phyloP scores from a whole-genome alignment of 495 filamentous ascomycete genomes.

The Aspergillus leporis region DNA sequence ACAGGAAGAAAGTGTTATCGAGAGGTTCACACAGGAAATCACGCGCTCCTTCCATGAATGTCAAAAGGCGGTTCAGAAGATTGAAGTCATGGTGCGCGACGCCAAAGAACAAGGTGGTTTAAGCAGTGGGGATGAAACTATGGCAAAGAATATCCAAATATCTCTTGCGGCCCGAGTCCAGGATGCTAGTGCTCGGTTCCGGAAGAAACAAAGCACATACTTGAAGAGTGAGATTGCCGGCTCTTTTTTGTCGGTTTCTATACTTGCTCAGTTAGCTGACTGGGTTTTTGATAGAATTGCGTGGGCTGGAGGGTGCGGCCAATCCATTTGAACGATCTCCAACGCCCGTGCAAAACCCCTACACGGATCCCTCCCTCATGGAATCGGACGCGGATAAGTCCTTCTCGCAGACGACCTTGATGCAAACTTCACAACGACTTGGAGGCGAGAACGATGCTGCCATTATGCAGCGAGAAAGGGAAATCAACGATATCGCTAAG shows the following conservation, averaged over 20 bases:
- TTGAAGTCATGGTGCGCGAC: constrained; percentile 82
- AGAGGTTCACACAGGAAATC: constrained; percentile 85
- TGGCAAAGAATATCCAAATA: constrained; percentile 95
- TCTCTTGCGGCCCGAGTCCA: constrained; percentile 84
- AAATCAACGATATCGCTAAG: constrained; percentile 96
- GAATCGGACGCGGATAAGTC: constrained; percentile 90
- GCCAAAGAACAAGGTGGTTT: constrained; percentile 66
- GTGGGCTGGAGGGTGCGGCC: constrained; percentile 68
- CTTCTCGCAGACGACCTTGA: constrained; percentile 85
- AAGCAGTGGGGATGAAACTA: constrained; percentile 80
- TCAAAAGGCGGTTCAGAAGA: constrained; percentile 79
- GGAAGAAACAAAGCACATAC: constrained; percentile 96
- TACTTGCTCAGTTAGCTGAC: constrained; percentile 12
- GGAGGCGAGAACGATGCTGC: constrained; percentile 77
- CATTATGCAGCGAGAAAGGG: constrained; percentile 91
- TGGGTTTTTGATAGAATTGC: constrained; percentile 63
- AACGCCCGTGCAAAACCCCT: constrained; percentile 65
- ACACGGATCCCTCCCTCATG: constrained; percentile 77
- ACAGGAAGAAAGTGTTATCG: constrained; percentile 84
- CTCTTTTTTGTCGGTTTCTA: not conserved
- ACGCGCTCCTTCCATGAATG: constrained; percentile 87
- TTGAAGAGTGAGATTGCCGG: constrained; percentile 69
- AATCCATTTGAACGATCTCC: constrained; percentile 62
- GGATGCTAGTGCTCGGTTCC: constrained; percentile 87
- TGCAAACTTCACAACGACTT: constrained; percentile 68